Percentiles rank a stretch among this genome's conserved stretches.
Conservation (phyloP, 106 monocot genomes). For the Dendrobium catenatum region DNA sequence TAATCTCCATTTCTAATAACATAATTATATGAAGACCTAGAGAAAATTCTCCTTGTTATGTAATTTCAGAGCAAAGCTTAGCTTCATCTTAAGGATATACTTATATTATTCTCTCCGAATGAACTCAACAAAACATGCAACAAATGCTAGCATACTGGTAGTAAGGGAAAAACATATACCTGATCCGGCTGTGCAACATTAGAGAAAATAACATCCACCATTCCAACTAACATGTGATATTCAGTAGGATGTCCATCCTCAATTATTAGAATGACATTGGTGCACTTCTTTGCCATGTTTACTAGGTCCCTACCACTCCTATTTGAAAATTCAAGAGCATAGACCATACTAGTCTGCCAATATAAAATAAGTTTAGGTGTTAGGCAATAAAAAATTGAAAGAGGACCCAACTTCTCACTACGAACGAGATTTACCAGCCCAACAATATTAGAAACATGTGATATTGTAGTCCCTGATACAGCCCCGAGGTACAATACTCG, state of each 20-base stretch:
- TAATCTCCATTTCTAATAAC: too few relatives aligned
- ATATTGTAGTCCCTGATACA: constrained; percentile 89
- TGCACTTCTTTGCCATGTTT: constrained; percentile 96
- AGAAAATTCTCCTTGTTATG: too few relatives aligned
- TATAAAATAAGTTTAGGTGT: background rate
- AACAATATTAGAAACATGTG: constrained; percentile 94
- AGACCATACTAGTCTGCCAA: constrained; percentile 75
- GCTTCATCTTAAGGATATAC: too few relatives aligned
- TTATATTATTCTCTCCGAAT: too few relatives aligned
- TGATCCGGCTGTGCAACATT: constrained; percentile 99
- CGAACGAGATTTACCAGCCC: constrained; percentile 59
- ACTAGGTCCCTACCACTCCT: constrained; percentile 63
- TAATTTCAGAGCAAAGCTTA: too few relatives aligned
- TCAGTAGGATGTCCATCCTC: constrained; percentile 98
- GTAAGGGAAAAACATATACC: constrained; percentile 28
- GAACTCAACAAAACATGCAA: too few relatives aligned
- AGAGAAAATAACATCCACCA: constrained; percentile 21
- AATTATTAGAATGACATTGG: constrained; percentile 92
- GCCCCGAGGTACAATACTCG: constrained; percentile 88
- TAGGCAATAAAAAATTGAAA: background rate
- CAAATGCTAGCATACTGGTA: background rate
- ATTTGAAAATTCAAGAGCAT: constrained; percentile 56
- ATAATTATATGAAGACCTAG: too few relatives aligned
- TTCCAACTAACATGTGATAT: constrained; percentile 90
- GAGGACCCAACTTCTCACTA: background rate